phyloP scores from a whole-genome alignment of 31 red algal genomes.

The Asparagopsis taxiformis region DNA sequence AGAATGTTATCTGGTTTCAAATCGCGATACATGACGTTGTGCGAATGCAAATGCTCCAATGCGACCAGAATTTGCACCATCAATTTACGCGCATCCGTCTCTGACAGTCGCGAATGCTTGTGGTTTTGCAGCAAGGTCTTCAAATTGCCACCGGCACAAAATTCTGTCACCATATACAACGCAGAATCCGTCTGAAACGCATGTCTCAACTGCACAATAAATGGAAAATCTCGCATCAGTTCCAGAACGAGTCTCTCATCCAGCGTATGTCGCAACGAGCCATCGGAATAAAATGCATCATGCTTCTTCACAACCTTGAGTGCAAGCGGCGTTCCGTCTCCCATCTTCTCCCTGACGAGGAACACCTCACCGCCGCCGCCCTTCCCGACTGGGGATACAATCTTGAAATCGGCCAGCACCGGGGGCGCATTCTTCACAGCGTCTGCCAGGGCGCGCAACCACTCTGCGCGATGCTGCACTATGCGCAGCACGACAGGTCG shows the following conservation, averaged over 20 bases:
- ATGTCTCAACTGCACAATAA: constrained; percentile 70
- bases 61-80: constrained; percentile 87
- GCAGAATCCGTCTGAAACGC: constrained; percentile 86
- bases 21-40: constrained; percentile 84
- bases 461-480: not conserved
- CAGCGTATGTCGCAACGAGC: constrained; percentile 51
- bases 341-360: constrained; percentile 30
- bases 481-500: constrained; percentile 1
- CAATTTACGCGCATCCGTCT: constrained; percentile 34
- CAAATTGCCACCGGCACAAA: constrained; percentile 83
- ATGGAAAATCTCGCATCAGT: constrained; percentile 71
- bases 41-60: constrained; percentile 75
- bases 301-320: constrained; percentile 87
- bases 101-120: constrained; percentile 25
- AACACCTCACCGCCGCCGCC: constrained; percentile 74
- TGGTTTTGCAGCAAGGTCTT: constrained; percentile 34
- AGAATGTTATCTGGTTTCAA: constrained; percentile 95
- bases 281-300: constrained; percentile 53
- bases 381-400: constrained; percentile 56
- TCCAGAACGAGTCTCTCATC: constrained; percentile 84
- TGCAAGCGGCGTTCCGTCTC: constrained; percentile 32
- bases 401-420: constrained; percentile 30
- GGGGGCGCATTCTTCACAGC: not conserved
- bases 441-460: constrained; percentile 11
- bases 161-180: constrained; percentile 87